phyloP scores from a whole-genome alignment of 2,329 filamentous ascomycete genomes.

The Westerdykella ornata region DNA sequence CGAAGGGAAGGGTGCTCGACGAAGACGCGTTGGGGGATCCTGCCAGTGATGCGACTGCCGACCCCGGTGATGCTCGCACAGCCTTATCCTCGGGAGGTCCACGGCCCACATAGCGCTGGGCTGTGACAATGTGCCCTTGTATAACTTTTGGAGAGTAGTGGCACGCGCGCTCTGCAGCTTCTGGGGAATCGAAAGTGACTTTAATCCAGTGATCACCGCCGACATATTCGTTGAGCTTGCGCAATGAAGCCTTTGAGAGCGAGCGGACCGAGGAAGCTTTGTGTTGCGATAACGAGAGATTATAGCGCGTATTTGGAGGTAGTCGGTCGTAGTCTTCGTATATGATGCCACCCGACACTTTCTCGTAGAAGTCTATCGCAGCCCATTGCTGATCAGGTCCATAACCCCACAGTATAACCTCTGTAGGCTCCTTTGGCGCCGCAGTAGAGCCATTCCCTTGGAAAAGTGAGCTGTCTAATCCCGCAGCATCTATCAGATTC shows the following conservation, averaged over 20 bases:
- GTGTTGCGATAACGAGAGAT: conserved; percentile 64
- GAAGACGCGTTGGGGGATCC: conserved; percentile 32
- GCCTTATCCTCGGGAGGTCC: conserved; percentile 41
- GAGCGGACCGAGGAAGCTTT: conserved; percentile 62
- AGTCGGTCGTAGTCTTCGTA: conserved; percentile 90
- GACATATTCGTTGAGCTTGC: conserved; percentile 72
- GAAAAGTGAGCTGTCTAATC: conserved; percentile 20
- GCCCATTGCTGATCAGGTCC: conserved; percentile 65
- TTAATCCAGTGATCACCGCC: conserved; percentile 86
- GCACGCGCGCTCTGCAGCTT: conserved; percentile 45
- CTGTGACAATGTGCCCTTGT: conserved; percentile 44
- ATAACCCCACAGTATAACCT: conserved; percentile 83
- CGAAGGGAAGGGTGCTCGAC: conserved; percentile 26
- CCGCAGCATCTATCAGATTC: conserved; percentile 28
- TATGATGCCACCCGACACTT: conserved; percentile 69
- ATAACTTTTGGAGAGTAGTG: conserved; percentile 44
- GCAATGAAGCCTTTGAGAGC: conserved; percentile 65
- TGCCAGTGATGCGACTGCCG: conserved; percentile 19
- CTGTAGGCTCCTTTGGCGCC: conserved; percentile 55
- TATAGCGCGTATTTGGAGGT: conserved; percentile 68
- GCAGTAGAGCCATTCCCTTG: conserved; percentile 22
- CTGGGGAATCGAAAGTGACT: conserved; percentile 46
- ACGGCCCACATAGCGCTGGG: conserved; percentile 43
- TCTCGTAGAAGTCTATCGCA: conserved; percentile 81
- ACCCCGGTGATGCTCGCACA: conserved; percentile 34